Percentiles rank a stretch among this genome's conserved stretches.
phyloP scores from a whole-genome alignment of 1,284 basidiomycete species.

The Cystobasidium slooffiae region DNA sequence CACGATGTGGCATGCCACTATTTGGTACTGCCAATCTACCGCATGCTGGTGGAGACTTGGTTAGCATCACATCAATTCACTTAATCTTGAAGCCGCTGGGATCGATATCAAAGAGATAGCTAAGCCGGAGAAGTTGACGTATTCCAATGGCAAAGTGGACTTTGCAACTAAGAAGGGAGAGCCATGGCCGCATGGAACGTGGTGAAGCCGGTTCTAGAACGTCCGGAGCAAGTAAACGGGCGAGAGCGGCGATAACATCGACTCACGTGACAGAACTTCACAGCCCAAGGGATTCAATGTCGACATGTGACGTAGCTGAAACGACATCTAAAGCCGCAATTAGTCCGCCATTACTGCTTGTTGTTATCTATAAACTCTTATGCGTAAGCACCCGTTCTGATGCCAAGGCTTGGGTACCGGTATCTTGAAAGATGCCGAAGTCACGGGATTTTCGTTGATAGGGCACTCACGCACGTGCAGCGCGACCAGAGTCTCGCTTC shows the following conservation, averaged over 20 bases:
- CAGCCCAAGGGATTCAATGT: too few relatives aligned
- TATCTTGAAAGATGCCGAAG: not conserved
- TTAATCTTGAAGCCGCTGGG: not conserved
- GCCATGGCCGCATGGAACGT: conserved; percentile 12
- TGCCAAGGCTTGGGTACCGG: not conserved
- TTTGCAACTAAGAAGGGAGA: conserved; percentile 7
- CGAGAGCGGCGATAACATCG: too few relatives aligned
- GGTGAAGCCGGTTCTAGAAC: not conserved
- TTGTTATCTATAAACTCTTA: too few relatives aligned
- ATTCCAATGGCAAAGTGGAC: conserved; percentile 5
- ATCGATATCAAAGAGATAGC: conserved; percentile 10
- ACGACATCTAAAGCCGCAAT: too few relatives aligned
- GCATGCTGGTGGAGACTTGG: too few relatives aligned
- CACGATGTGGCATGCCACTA: too few relatives aligned
- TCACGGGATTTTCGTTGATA: not conserved
- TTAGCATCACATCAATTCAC: conserved; percentile 2
- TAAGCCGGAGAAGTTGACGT: conserved; percentile 1
- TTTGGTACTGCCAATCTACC: too few relatives aligned
- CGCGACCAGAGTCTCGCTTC: not conserved
- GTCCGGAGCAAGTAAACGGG: too few relatives aligned
- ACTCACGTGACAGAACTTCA: too few relatives aligned
- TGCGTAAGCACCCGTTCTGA: not conserved
- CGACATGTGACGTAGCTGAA: too few relatives aligned
- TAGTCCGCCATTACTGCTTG: too few relatives aligned
- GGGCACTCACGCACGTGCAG: not conserved